phyloP scores from a whole-genome alignment of 768 basidiomycete species.

The Pholiota molesta region DNA sequence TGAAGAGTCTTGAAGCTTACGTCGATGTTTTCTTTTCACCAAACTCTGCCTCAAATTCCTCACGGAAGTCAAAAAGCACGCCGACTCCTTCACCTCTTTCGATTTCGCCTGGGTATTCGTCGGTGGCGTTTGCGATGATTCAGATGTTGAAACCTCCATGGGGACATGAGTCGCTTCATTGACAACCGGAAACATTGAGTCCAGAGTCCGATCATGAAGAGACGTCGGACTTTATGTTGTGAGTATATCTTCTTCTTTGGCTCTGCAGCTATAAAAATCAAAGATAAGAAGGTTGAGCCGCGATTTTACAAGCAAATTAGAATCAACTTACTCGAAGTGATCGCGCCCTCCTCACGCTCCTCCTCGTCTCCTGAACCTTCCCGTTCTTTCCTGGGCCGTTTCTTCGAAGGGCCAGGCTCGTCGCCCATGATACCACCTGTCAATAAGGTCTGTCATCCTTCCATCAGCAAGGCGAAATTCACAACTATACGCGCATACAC shows the following conservation, averaged over 20 bases:
- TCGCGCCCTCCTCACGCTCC: slow-evolving; percentile 1
- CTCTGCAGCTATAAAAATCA: slow-evolving; percentile 13
- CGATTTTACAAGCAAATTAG: background rate
- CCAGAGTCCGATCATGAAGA: slow-evolving; percentile 83
- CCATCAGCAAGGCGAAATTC: background rate
- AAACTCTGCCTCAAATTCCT: slow-evolving; percentile 61
- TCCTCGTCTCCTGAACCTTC: slow-evolving; percentile 27
- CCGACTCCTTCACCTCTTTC: slow-evolving; percentile 71
- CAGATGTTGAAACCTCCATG: slow-evolving; percentile 6
- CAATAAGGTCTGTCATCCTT: slow-evolving; percentile 53
- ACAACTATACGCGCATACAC: background rate
- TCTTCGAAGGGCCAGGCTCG: slow-evolving; percentile 33
- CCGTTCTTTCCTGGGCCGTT: slow-evolving; percentile 23
- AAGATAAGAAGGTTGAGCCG: background rate
- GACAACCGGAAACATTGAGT: slow-evolving; percentile 87
- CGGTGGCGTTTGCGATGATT: slow-evolving; percentile 21
- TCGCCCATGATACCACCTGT: slow-evolving; percentile 54
- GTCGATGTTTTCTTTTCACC: slow-evolving; percentile 63
- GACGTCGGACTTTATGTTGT: slow-evolving; percentile 95
- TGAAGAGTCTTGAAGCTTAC: slow-evolving; percentile 43
- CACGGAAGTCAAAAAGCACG: slow-evolving; percentile 79
- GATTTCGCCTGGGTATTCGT: slow-evolving; percentile 29
- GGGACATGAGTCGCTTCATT: slow-evolving; percentile 34
- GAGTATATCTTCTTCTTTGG: slow-evolving; percentile 61
- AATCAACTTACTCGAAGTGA: slow-evolving; percentile 14